Conservation (phyloP, 208 protist species). For the Herpetomonas samuelpessoai region DNA sequence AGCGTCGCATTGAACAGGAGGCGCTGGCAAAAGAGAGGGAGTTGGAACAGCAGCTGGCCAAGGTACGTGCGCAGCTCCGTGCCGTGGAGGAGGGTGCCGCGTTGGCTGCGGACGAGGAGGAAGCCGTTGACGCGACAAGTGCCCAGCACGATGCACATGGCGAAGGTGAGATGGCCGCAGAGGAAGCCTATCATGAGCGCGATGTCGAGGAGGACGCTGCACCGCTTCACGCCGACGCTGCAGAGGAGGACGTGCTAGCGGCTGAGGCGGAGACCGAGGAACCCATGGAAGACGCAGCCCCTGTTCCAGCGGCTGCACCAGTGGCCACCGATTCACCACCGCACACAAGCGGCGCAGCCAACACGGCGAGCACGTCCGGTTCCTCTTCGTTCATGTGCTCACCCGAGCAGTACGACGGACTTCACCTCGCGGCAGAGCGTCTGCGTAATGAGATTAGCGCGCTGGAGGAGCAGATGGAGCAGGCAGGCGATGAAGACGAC, state of each 20-base stretch:
- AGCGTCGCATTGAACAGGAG: conserved; percentile 56
- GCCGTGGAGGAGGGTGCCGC: conserved; percentile 11
- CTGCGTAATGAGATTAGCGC: conserved; percentile 76
- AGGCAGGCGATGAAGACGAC: conserved; percentile 81
- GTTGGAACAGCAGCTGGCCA: conserved; percentile 51
- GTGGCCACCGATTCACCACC: too few relatives aligned
- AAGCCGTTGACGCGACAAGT: not conserved
- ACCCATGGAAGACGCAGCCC: conserved; percentile 1
- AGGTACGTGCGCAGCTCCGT: conserved; percentile 47
- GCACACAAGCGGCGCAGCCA: not conserved
- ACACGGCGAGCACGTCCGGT: not conserved
- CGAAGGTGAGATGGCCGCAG: not conserved
- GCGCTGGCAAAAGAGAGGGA: conserved; percentile 58
- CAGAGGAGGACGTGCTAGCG: conserved; percentile 4
- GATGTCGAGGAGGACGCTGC: not conserved
- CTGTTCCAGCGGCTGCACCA: too few relatives aligned
- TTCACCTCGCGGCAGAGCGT: conserved; percentile 75
- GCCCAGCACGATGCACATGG: not conserved
- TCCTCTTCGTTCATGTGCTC: conserved; percentile 62
- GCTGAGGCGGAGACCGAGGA: not conserved
- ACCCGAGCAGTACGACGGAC: conserved; percentile 88
- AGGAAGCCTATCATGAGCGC: not conserved
- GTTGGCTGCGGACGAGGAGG: not conserved
- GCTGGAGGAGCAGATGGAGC: conserved; percentile 87
- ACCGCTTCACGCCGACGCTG: not conserved